Evolutionary conservation across 106 monocot species (phyloP), one percentile per base, ranked within the genome.

Genomic region (Gastrodia elata): DNA sequence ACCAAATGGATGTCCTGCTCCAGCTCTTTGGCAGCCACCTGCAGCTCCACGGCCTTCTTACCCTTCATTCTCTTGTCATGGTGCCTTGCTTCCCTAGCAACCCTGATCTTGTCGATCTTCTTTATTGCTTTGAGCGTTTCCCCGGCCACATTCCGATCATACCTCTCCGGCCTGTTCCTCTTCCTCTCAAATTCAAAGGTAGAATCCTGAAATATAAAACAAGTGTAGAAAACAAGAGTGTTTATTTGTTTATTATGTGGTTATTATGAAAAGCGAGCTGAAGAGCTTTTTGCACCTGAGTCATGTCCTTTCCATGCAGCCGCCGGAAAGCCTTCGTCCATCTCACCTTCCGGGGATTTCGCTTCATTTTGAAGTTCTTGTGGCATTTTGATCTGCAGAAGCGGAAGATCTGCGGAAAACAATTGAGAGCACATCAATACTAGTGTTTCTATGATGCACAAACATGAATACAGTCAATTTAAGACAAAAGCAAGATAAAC

Each of bases 311-410:
- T 52, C 91, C 91, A 80, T 83, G 91, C 20, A 88, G 33, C 28
- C 86, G 71, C 24, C 94, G 76, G 72, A 88, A 94, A 8, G 94
- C 88, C 76, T 94, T 94, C 2, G 94, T 94, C 94, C 91, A 94
- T 75, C 84, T 94, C 22, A 94, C 88, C 65, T 94, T 94, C 20
- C 94, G 91, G 70, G 94, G 94, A 83, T 94, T 94, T 81, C 95
- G 89, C 89, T 95, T 95, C 95, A 95, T 95, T 81, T 95, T 95
- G 78, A 95, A 91, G 57, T 95, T 95, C 76, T 95, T 95, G 71
- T 95, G 89, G 71, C 95, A 95, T 82, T 95, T 95, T 6, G 95
- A 89, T 39, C 95, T 81, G 74, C 95, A 95, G 76, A 92, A 95
- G 39, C 82, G 70, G 64, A 95, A 92, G 43, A 95, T 85, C 91